phyloP scores from a whole-genome alignment of 1,139 yeast species.

The Barnettozyma hawaiiensis region DNA sequence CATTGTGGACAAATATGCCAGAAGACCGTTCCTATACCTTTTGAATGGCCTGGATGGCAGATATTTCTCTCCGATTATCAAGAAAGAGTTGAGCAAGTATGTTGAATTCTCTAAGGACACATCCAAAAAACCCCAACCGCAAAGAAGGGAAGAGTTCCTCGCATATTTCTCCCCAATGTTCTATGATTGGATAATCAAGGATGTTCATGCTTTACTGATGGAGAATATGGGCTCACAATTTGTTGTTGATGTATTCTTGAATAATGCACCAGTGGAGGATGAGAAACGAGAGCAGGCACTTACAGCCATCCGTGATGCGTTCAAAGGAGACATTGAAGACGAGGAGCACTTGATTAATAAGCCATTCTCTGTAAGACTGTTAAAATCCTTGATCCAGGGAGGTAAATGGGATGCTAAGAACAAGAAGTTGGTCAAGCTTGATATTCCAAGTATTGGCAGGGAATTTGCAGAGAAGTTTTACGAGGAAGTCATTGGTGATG shows the following conservation, averaged over 20 bases:
- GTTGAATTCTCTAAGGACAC: constrained; percentile 64
- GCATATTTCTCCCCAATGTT: constrained; percentile 62
- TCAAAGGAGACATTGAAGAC: constrained; percentile 62
- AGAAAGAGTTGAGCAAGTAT: constrained; percentile 55
- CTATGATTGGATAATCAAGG: constrained; percentile 47
- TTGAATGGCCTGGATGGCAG: constrained; percentile 76
- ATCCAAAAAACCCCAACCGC: constrained; percentile 79
- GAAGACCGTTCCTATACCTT: constrained; percentile 84
- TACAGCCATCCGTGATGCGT: constrained; percentile 49
- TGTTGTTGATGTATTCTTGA: constrained; percentile 65
- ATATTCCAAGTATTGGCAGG: constrained; percentile 54
- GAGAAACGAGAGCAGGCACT: constrained; percentile 43
- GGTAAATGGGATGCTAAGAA: constrained; percentile 68
- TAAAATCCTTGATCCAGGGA: constrained; percentile 80
- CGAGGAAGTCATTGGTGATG: constrained; percentile 42
- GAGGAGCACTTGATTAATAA: constrained; percentile 66
- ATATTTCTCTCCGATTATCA: constrained; percentile 69
- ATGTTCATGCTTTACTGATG: constrained; percentile 45
- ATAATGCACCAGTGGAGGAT: constrained; percentile 45
- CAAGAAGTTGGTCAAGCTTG: constrained; percentile 41
- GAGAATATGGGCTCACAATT: constrained; percentile 84
- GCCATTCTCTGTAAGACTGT: constrained; percentile 71
- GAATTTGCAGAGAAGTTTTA: constrained; percentile 56
- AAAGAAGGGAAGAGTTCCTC: constrained; percentile 66
- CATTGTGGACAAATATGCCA: constrained; percentile 66